Percentiles rank a stretch among this genome's conserved stretches.
These are phyloP conservation scores for Solanum hybrid DNA, from an alignment of 305 asterid genomes.

Conservation along the genomic window DNA sequence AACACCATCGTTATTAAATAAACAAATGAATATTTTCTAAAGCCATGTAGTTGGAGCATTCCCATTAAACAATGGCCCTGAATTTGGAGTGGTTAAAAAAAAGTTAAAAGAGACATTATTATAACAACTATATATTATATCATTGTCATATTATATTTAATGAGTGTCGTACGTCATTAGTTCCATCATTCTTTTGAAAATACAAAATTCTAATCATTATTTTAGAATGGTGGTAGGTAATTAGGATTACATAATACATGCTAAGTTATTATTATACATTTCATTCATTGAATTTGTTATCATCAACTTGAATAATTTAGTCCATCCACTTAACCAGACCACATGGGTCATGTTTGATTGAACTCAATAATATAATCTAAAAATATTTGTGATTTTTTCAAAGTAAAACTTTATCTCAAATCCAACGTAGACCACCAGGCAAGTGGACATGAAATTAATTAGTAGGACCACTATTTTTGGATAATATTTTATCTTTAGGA, in stretches of 20 bases:
- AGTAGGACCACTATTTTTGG: background rate
- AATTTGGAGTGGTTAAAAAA: no score
- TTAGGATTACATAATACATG: slow-evolving; percentile 18
- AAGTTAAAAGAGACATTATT: no score
- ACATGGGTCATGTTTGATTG: slow-evolving; percentile 29
- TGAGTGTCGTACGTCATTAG: background rate
- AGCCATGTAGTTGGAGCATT: no score
- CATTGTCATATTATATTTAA: background rate
- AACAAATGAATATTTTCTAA: no score
- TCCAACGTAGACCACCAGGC: slow-evolving; percentile 3
- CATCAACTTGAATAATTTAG: slow-evolving; percentile 2
- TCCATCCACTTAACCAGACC: slow-evolving; percentile 11
- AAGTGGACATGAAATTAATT: slow-evolving; percentile 8
- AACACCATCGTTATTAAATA: no score
- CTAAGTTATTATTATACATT: background rate
- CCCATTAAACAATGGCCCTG: no score
- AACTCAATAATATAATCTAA: background rate
- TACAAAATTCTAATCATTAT: background rate
- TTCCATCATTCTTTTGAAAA: background rate
- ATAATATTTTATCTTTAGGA: background rate
- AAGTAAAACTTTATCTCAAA: background rate
- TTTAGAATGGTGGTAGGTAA: slow-evolving; percentile 2
- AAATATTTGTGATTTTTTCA: background rate
- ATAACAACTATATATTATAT: background rate
- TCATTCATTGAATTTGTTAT: slow-evolving; percentile 9